Evolutionary conservation across 192 early-diverging fungal species (phyloP).

Genomic region (Backusella macrospora): DNA sequence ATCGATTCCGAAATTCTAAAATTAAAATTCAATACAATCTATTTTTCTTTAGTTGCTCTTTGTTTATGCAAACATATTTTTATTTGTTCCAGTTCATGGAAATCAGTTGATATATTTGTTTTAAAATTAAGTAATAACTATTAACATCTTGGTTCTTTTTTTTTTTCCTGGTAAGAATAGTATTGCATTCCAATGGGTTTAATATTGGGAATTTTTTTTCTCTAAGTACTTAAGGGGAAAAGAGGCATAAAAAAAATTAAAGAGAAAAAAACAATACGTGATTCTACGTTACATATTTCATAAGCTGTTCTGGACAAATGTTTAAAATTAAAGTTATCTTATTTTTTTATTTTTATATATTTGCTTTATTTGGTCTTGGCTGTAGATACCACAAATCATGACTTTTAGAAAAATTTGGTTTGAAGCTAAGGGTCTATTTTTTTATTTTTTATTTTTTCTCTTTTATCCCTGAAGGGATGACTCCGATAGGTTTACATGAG

Average conservation of each 20-base stretch:
- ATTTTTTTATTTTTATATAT: neutral
- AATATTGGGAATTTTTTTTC: neutral
- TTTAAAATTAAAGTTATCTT: neutral
- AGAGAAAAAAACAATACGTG: neutral
- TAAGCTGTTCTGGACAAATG: neutral
- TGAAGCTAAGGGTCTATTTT: neutral
- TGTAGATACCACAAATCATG: neutral
- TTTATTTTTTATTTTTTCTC: neutral
- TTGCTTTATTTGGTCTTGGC: neutral
- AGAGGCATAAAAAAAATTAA: neutral
- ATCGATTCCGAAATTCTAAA: neutral
- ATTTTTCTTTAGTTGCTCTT: neutral
- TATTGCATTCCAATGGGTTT: slow-evolving; percentile 4
- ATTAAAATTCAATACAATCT: neutral
- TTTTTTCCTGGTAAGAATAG: slow-evolving; percentile 1
- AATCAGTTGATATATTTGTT: neutral
- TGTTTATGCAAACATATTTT: neutral
- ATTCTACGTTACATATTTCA: neutral
- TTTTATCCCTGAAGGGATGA: slow-evolving; percentile 11
- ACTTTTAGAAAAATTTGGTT: slow-evolving; percentile 2
- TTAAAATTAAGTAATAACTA: neutral
- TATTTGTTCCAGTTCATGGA: neutral
- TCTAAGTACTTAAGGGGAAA: neutral
- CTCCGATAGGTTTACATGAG: neutral
- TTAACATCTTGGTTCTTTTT: neutral